Evolutionary conservation across 257 asterid species (phyloP).

Genomic region (Solanum peruvianum): DNA sequence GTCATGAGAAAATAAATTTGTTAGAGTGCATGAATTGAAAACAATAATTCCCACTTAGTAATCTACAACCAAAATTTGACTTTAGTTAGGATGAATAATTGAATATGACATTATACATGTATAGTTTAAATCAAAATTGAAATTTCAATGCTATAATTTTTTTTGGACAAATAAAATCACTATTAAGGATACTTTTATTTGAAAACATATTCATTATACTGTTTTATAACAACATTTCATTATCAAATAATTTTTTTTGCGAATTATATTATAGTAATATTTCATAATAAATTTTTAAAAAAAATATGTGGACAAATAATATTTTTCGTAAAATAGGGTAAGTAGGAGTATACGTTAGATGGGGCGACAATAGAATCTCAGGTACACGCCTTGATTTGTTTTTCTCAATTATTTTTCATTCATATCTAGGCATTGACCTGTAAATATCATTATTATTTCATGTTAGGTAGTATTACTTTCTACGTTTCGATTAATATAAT

Average conservation of each 20-base stretch:
- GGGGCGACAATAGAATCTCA: conserved; percentile 8
- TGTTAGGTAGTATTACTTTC: no score
- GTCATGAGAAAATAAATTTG: not conserved
- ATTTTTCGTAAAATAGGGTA: not conserved
- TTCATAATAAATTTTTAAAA: not conserved
- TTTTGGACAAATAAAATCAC: not conserved
- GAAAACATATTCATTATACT: not conserved
- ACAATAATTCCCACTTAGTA: not conserved
- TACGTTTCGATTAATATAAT: no score
- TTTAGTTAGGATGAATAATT: not conserved
- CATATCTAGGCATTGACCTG: conserved; percentile 6
- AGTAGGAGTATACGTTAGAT: not conserved
- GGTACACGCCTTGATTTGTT: conserved; percentile 7
- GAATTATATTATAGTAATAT: not conserved
- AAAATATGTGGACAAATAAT: not conserved
- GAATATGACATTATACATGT: not conserved
- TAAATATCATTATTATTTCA: not conserved
- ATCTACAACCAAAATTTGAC: not conserved
- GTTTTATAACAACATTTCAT: not conserved
- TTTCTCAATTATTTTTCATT: not conserved
- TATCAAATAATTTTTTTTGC: not conserved
- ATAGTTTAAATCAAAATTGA: not conserved
- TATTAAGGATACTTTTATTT: not conserved
- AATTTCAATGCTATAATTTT: not conserved
- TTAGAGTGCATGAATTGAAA: not conserved